phyloP scores from a whole-genome alignment of 192 early-diverging fungal genomes.

The Linnemannia hyalina region DNA sequence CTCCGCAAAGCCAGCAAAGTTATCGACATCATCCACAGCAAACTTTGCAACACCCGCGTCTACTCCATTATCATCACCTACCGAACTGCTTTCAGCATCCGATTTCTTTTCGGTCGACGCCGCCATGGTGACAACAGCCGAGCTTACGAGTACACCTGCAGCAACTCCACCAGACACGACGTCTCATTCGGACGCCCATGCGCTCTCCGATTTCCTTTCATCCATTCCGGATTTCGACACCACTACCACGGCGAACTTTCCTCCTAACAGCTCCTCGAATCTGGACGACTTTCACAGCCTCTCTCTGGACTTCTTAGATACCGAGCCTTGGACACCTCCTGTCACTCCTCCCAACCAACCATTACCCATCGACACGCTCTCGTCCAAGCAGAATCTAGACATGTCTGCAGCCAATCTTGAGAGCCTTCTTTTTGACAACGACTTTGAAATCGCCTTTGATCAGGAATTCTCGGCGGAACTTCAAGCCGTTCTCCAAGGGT shows the following conservation, averaged over 20 bases:
- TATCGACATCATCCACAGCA: not conserved
- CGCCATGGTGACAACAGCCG: not conserved
- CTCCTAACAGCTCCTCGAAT: not conserved
- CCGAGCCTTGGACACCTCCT: conserved; percentile 26
- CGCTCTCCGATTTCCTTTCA: not conserved
- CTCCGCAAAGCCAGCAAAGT: not conserved
- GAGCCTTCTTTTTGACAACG: conserved; percentile 19
- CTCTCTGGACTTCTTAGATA: conserved; percentile 19
- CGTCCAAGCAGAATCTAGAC: not conserved
- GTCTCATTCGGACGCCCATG: not conserved
- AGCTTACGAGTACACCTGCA: not conserved
- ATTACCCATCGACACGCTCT: not conserved
- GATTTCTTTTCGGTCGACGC: not conserved
- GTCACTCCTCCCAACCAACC: conserved; percentile 29
- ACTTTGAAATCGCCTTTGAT: conserved; percentile 25
- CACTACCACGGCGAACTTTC: not conserved
- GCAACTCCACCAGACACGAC: not conserved
- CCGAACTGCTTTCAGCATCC: not conserved
- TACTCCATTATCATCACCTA: not conserved
- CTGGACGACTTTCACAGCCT: conserved; percentile 6
- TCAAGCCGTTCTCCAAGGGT: conserved; percentile 17
- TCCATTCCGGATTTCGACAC: not conserved
- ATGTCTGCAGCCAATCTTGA: conserved; percentile 6
- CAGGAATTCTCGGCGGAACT: conserved; percentile 31
- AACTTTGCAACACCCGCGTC: not conserved